Percentiles rank a stretch among this genome's conserved stretches.
These are phyloP conservation scores for Phaeophleospora eucalypticola DNA, from an alignment of 2,329 filamentous ascomycete genomes.

Conservation along the genomic window DNA sequence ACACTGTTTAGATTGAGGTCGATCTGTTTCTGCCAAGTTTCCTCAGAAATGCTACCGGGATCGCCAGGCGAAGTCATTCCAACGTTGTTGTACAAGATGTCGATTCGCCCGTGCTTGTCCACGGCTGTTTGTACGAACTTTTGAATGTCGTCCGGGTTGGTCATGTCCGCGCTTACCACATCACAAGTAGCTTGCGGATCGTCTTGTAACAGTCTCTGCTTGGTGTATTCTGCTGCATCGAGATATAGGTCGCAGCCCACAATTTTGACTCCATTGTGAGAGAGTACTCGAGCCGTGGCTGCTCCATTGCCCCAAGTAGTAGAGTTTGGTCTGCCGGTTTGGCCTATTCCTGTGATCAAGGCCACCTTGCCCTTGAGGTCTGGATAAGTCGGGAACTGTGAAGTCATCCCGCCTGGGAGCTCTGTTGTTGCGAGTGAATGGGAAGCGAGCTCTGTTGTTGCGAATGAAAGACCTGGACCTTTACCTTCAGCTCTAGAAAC, in stretches of 20 bases:
- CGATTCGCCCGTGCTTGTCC: slow-evolving; percentile 43
- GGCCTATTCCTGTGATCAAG: slow-evolving; percentile 46
- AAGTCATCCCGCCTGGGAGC: slow-evolving; percentile 8
- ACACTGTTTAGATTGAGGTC: slow-evolving; percentile 55
- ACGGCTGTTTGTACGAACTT: slow-evolving; percentile 35
- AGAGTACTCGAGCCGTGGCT: slow-evolving; percentile 47
- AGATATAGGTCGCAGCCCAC: slow-evolving; percentile 37
- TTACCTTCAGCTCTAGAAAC: too few species aligned
- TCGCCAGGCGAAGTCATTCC: slow-evolving; percentile 44
- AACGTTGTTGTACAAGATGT: slow-evolving; percentile 51
- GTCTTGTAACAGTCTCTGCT: slow-evolving; percentile 36
- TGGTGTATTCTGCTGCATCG: slow-evolving; percentile 25
- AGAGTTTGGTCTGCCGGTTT: slow-evolving; percentile 30
- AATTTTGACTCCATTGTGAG: slow-evolving; percentile 47
- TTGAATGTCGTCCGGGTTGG: slow-evolving; percentile 49
- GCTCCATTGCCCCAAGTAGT: slow-evolving; percentile 51
- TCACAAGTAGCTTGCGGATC: slow-evolving; percentile 36
- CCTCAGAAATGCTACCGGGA: slow-evolving; percentile 46
- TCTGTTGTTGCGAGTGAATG: not conserved
- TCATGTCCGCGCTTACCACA: slow-evolving; percentile 41
- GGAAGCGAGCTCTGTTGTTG: too few species aligned
- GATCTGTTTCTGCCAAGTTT: slow-evolving; percentile 50
- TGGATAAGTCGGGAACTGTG: slow-evolving; percentile 21
- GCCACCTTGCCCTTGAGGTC: slow-evolving; percentile 43
- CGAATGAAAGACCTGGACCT: too few species aligned